These are phyloP conservation scores for Piper longum DNA, from an alignment of 164 flowering plant genomes.

Conservation along the genomic window DNA sequence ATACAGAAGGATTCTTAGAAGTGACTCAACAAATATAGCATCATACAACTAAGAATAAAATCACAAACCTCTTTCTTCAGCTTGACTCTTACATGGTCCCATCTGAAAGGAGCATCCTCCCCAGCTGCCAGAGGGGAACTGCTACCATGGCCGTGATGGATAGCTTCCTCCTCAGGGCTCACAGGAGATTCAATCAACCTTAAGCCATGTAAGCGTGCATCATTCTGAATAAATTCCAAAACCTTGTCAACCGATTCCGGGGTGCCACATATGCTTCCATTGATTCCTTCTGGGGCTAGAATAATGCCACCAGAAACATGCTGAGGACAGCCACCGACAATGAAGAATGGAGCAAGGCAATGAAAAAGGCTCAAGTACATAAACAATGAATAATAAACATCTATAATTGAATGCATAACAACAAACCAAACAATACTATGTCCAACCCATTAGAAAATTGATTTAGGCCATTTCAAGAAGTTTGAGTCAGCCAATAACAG, in stretches of 20 bases:
- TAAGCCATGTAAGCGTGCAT: slow-evolving; percentile 57
- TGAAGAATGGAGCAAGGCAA: neutral
- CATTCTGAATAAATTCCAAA: slow-evolving; percentile 60
- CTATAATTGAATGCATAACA: neutral
- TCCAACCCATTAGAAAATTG: neutral
- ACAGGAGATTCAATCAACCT: slow-evolving; percentile 83
- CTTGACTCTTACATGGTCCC: slow-evolving; percentile 97
- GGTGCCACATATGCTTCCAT: slow-evolving; percentile 93
- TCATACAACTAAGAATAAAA: neutral
- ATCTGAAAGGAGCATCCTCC: slow-evolving; percentile 92
- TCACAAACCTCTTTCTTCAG: slow-evolving; percentile 71
- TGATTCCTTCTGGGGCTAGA: slow-evolving; percentile 93
- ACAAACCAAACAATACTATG: neutral
- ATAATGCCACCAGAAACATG: slow-evolving; percentile 98
- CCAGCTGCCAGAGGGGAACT: slow-evolving; percentile 91
- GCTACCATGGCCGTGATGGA: slow-evolving; percentile 76
- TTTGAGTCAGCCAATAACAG: no score
- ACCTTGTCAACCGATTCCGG: slow-evolving; percentile 64
- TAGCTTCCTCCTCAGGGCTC: slow-evolving; percentile 90
- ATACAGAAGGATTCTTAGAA: neutral
- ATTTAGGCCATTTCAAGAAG: neutral
- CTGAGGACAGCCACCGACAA: slow-evolving; percentile 41
- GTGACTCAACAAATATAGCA: neutral
- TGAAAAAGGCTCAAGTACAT: neutral
- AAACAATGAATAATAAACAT: neutral